Evolutionary conservation across 192 early-diverging fungal genomes (phyloP).

Genomic region (Rhizoclosmatium globosum): DNA sequence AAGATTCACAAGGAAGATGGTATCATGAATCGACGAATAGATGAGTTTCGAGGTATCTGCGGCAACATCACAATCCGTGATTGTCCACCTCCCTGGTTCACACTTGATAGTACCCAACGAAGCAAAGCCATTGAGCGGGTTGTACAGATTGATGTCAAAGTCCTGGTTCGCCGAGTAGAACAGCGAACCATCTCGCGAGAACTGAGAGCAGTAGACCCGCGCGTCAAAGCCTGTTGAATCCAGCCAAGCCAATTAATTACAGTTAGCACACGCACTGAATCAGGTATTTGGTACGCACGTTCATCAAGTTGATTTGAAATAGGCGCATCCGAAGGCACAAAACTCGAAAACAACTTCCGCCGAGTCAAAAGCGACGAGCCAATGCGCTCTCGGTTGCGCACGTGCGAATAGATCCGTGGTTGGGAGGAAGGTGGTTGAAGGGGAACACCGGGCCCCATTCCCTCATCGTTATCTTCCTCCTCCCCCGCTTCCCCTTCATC

Average conservation of each 20-base stretch:
- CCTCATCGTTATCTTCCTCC: background rate
- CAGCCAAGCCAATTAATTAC: too few relatives aligned
- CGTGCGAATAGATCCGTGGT: background rate
- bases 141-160: slow-evolving; percentile 67
- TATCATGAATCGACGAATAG: slow-evolving; percentile 68
- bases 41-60: slow-evolving; percentile 54
- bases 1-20: slow-evolving; percentile 57
- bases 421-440: background rate
- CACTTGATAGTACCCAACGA: slow-evolving; percentile 51
- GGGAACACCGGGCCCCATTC: too few relatives aligned
- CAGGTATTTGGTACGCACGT: too few relatives aligned
- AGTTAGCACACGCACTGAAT: too few relatives aligned
- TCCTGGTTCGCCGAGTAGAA: slow-evolving; percentile 68
- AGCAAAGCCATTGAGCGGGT: slow-evolving; percentile 46
- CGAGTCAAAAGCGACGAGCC: background rate
- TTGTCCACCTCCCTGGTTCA: slow-evolving; percentile 69
- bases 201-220: slow-evolving; percentile 10
- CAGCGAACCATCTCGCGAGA: slow-evolving; percentile 28
- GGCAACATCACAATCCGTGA: slow-evolving; percentile 54
- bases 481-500: background rate
- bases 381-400: background rate
- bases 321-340: background rate
- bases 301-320: too few relatives aligned
- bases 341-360: background rate
- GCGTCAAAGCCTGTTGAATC: background rate